These are phyloP conservation scores for Pseudogymnoascus sp. DNA, from an alignment of 2,329 filamentous ascomycete genomes.

Conservation along the genomic window DNA sequence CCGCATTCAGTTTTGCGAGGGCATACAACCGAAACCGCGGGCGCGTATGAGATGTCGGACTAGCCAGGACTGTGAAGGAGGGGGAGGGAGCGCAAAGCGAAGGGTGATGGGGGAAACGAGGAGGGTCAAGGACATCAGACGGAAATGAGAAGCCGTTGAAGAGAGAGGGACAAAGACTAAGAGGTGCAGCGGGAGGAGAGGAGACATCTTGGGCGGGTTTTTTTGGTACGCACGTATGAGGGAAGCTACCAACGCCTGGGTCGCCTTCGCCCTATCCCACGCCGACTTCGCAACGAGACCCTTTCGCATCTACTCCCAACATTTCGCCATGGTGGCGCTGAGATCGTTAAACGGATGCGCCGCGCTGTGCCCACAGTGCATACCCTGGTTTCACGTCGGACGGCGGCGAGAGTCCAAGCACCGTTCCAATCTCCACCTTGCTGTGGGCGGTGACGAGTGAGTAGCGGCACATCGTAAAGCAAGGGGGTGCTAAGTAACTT, in stretches of 20 bases:
- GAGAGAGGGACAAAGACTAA: neutral
- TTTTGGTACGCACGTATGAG: neutral
- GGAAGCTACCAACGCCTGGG: neutral
- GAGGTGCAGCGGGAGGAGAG: neutral
- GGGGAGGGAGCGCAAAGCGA: neutral
- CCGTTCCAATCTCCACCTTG: neutral
- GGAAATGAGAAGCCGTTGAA: neutral
- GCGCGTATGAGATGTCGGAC: neutral
- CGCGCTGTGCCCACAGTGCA: neutral
- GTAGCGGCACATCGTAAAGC: neutral
- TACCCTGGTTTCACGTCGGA: neutral
- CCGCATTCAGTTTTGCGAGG: neutral
- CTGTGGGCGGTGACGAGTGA: neutral
- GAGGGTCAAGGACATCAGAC: neutral
- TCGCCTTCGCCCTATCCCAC: neutral
- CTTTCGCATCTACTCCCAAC: neutral
- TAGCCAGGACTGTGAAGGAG: neutral
- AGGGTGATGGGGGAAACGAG: neutral
- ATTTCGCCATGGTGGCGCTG: constrained; percentile 1
- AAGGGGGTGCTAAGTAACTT: neutral
- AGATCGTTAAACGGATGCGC: neutral
- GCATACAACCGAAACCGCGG: constrained; percentile 6
- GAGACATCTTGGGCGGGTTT: neutral
- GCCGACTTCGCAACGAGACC: neutral
- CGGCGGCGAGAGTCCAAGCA: constrained; percentile 1